A percentile compares a stretch with the other conserved stretches of the same genome.
Evolutionary conservation across 2,329 filamentous ascomycete genomes (phyloP).

Genomic region (Nemania diffusa): DNA sequence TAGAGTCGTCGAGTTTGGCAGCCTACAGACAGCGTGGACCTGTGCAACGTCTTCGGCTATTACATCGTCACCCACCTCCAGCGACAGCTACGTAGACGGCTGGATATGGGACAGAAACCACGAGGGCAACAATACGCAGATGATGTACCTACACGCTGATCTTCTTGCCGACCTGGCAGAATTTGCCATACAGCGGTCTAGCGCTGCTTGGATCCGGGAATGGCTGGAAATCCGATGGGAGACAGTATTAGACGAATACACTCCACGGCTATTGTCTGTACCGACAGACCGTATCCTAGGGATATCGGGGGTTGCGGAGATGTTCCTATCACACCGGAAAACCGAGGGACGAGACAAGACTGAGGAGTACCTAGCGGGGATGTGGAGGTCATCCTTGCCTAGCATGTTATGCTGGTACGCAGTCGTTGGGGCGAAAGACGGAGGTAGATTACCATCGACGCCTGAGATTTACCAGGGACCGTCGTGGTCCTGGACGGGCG

Average conservation of each 20-base stretch:
- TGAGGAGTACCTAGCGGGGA: slow-evolving; percentile 21
- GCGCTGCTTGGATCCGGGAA: slow-evolving; percentile 7
- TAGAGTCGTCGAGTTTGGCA: slow-evolving; percentile 17
- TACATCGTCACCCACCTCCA: not conserved
- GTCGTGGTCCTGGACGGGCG: slow-evolving; percentile 17
- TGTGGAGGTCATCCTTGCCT: slow-evolving; percentile 19
- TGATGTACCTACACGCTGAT: slow-evolving; percentile 7
- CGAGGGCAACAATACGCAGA: not conserved
- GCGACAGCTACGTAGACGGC: slow-evolving; percentile 1
- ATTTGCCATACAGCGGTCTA: not conserved
- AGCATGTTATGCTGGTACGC: slow-evolving; percentile 12
- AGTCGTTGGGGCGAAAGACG: not conserved
- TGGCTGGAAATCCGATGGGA: slow-evolving; percentile 18
- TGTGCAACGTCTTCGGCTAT: slow-evolving; percentile 1
- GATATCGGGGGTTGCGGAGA: slow-evolving; percentile 20
- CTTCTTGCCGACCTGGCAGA: slow-evolving; percentile 3
- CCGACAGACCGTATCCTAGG: slow-evolving; percentile 24
- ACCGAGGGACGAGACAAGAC: slow-evolving; percentile 11
- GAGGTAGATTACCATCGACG: not conserved
- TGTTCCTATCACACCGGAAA: slow-evolving; percentile 3
- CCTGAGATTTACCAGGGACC: slow-evolving; percentile 16
- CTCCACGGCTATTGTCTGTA: slow-evolving; percentile 15
- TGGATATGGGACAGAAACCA: slow-evolving; percentile 10
- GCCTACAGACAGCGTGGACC: slow-evolving; percentile 17
- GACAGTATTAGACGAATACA: slow-evolving; percentile 14